phyloP scores from a whole-genome alignment of 2,329 filamentous ascomycete genomes.

The Fusarium multiceps region DNA sequence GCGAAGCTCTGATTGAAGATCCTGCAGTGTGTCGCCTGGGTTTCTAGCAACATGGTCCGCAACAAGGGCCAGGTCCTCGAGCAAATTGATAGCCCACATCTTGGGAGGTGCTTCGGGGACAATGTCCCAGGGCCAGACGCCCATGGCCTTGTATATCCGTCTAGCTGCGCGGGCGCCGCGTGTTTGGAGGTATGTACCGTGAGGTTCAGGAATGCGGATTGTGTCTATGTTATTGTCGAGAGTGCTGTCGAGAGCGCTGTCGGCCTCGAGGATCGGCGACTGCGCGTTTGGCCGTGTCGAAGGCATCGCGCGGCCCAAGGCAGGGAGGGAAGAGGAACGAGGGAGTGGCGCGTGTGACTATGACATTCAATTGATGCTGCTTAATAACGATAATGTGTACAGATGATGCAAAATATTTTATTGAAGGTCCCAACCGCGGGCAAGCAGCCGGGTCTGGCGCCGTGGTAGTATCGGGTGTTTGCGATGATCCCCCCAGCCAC shows the following conservation, averaged over 20 bases:
- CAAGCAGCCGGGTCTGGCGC: slow-evolving; percentile 38
- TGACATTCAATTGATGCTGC: slow-evolving; percentile 19
- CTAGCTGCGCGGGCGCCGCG: slow-evolving; percentile 45
- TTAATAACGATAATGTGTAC: background rate
- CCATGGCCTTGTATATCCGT: slow-evolving; percentile 44
- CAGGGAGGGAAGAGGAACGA: background rate
- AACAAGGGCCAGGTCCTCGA: slow-evolving; percentile 46
- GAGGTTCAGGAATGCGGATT: slow-evolving; percentile 44
- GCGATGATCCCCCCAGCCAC: slow-evolving; percentile 37
- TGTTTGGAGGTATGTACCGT: slow-evolving; percentile 41
- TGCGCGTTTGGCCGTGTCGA: slow-evolving; percentile 40
- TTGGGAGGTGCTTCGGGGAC: slow-evolving; percentile 47
- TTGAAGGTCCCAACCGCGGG: slow-evolving; percentile 37
- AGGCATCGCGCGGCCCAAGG: slow-evolving; percentile 38
- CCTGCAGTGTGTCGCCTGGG: slow-evolving; percentile 42
- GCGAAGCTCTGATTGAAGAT: slow-evolving; percentile 43
- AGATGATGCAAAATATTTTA: background rate
- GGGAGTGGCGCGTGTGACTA: slow-evolving; percentile 4
- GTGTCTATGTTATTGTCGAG: slow-evolving; percentile 42
- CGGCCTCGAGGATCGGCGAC: slow-evolving; percentile 36
- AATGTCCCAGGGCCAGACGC: slow-evolving; percentile 47
- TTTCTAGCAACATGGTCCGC: slow-evolving; percentile 46
- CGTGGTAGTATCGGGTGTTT: slow-evolving; percentile 32
- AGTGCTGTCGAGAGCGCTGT: slow-evolving; percentile 30
- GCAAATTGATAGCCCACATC: slow-evolving; percentile 47